These are phyloP conservation scores for Juglanconis sp. DNA, from an alignment of 2,329 filamentous ascomycete species.

Conservation along the genomic window DNA sequence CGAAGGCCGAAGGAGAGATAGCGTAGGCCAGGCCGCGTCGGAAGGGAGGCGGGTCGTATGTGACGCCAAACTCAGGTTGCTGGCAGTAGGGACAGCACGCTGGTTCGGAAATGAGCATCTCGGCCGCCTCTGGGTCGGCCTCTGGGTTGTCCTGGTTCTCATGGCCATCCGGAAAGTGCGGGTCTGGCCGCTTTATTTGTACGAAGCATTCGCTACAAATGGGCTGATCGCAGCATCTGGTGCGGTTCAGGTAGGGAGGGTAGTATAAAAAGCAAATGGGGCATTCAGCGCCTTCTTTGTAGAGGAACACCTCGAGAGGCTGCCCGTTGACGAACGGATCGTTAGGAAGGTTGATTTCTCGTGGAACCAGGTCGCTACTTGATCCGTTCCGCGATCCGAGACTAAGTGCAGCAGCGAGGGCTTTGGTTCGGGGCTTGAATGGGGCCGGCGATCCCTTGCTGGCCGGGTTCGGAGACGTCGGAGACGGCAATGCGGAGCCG, in stretches of 20 bases:
- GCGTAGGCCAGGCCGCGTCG: conserved; percentile 76
- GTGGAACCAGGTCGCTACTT: conserved; percentile 67
- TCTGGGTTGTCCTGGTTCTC: conserved; percentile 38
- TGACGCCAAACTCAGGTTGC: conserved; percentile 93
- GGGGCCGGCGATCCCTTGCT: conserved; percentile 49
- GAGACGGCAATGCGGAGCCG: conserved; percentile 58
- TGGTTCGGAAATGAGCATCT: conserved; percentile 82
- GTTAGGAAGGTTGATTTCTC: conserved; percentile 74
- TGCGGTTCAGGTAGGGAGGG: conserved; percentile 89
- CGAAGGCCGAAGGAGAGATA: conserved; percentile 42
- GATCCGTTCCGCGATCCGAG: conserved; percentile 70
- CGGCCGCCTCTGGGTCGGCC: conserved; percentile 49
- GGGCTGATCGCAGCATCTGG: conserved; percentile 89
- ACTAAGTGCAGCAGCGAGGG: conserved; percentile 76
- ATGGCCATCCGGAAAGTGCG: conserved; percentile 79
- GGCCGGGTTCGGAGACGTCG: conserved; percentile 44
- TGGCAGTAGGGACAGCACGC: conserved; percentile 94
- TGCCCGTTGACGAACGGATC: conserved; percentile 95
- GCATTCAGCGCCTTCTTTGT: conserved; percentile 87
- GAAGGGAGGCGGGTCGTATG: conserved; percentile 86
- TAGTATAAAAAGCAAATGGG: conserved; percentile 97
- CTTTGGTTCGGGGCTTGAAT: conserved; percentile 84
- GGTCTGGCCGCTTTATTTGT: conserved; percentile 93
- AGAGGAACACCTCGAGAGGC: conserved; percentile 85
- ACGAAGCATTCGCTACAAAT: conserved; percentile 99